phyloP scores from a whole-genome alignment of 306 rosid genomes.

The Senna siamea region DNA sequence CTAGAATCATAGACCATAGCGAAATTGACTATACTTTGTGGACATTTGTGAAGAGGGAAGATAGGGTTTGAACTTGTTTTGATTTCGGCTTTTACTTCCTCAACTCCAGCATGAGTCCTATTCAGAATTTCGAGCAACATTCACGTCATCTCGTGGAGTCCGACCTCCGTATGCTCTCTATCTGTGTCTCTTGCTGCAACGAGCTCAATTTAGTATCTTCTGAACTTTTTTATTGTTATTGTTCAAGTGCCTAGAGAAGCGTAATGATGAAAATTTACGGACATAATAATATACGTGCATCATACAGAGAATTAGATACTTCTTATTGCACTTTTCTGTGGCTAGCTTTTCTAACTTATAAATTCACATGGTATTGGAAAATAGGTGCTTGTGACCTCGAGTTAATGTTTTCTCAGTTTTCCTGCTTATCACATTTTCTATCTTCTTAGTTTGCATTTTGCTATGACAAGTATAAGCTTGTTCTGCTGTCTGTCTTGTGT shows the following conservation, averaged over 20 bases:
- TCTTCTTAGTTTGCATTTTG: background rate
- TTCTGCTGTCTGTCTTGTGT: background rate
- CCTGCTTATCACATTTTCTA: background rate
- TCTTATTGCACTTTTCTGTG: background rate
- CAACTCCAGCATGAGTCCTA: constrained; percentile 74
- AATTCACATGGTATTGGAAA: background rate
- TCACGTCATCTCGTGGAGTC: constrained; percentile 78
- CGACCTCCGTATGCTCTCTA: constrained; percentile 61
- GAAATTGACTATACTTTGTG: background rate
- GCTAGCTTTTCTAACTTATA: background rate
- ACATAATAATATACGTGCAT: background rate
- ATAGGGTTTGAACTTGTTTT: constrained; percentile 52
- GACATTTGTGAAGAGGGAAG: background rate
- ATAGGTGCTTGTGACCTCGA: background rate
- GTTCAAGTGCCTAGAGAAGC: constrained; percentile 23
- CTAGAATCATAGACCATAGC: constrained; percentile 36
- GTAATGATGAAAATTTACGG: background rate
- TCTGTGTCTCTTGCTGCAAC: constrained; percentile 18
- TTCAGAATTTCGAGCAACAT: constrained; percentile 94
- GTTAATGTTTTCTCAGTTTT: background rate
- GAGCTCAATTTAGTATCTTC: background rate
- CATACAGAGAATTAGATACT: background rate
- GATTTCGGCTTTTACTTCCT: constrained; percentile 15
- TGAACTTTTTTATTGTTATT: background rate
- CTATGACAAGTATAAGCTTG: background rate